Evolutionary conservation across 768 basidiomycete genomes (phyloP).

Genomic region (Lactarius hatsudake): DNA sequence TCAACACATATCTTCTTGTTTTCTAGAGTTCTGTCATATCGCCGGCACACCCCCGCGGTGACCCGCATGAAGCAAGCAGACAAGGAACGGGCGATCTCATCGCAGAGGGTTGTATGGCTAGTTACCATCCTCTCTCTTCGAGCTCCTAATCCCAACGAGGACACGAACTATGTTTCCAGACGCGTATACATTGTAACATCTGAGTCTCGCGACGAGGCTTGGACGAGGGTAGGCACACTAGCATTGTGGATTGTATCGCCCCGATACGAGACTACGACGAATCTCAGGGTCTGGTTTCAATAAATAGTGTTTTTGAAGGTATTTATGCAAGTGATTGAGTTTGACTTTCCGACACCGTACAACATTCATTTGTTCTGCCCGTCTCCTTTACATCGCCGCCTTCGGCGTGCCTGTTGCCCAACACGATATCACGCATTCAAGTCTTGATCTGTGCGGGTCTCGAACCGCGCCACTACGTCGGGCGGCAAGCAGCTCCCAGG

Average conservation of each 20-base stretch:
- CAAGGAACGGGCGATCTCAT: neutral
- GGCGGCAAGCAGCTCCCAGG: constrained; percentile 10
- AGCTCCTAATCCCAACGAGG: neutral
- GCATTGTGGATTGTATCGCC: too few species aligned
- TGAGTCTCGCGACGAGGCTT: neutral
- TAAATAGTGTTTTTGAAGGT: too few species aligned
- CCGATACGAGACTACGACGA: too few species aligned
- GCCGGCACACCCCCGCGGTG: neutral
- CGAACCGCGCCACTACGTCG: constrained; percentile 12
- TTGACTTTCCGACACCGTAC: neutral
- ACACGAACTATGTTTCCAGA: neutral
- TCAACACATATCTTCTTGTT: constrained; percentile 8
- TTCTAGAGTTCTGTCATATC: constrained; percentile 3
- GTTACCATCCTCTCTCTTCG: neutral
- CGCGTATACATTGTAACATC: neutral
- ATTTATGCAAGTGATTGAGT: neutral
- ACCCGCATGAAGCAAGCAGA: neutral
- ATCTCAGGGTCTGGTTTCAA: too few species aligned
- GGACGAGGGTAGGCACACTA: too few species aligned
- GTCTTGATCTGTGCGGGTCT: neutral
- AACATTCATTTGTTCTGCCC: neutral
- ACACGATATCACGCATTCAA: neutral
- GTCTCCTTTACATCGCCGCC: neutral
- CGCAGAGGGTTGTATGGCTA: neutral
- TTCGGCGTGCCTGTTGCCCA: neutral